phyloP scores from a whole-genome alignment of 495 filamentous ascomycete species.

The Neurospora sp. region DNA sequence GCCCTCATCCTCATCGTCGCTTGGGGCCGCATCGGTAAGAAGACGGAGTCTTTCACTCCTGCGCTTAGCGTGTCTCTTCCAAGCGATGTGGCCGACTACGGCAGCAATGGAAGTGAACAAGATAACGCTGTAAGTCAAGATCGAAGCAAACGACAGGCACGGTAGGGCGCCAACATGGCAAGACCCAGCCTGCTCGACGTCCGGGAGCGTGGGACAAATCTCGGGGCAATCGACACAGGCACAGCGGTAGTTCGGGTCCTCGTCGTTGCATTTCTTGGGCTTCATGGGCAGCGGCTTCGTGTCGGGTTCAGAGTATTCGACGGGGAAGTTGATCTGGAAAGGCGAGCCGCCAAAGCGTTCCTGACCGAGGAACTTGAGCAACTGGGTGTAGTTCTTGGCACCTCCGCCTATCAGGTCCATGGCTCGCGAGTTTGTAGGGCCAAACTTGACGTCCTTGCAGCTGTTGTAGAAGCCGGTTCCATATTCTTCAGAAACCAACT shows the following conservation, averaged over 20 bases:
- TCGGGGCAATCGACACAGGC: slow-evolving; percentile 86
- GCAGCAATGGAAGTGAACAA: slow-evolving; percentile 54
- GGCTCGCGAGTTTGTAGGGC: slow-evolving; percentile 78
- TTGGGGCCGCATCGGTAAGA: slow-evolving; percentile 71
- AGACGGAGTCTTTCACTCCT: slow-evolving; percentile 73
- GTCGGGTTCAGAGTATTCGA: slow-evolving; percentile 46
- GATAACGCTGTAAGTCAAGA: slow-evolving; percentile 72
- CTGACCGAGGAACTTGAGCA: slow-evolving; percentile 86
- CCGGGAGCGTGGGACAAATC: slow-evolving; percentile 71
- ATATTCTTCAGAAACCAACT: slow-evolving; percentile 78
- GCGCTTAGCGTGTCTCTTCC: slow-evolving; percentile 56
- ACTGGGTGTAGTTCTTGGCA: slow-evolving; percentile 76
- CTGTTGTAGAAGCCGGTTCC: slow-evolving; percentile 88
- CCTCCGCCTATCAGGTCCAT: slow-evolving; percentile 95
- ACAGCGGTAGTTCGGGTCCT: slow-evolving; percentile 75
- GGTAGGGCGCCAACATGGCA: slow-evolving; percentile 82
- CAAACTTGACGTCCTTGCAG: slow-evolving; percentile 98
- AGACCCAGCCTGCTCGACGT: slow-evolving; percentile 50
- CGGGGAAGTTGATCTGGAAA: slow-evolving; percentile 92
- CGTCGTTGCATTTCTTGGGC: slow-evolving; percentile 78
- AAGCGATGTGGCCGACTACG: slow-evolving; percentile 63
- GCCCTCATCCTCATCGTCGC: slow-evolving; percentile 85
- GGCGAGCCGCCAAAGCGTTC: slow-evolving; percentile 83
- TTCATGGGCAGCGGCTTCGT: slow-evolving; percentile 58
- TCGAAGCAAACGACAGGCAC: slow-evolving; percentile 84